These are phyloP conservation scores for Epichloe baconii DNA, from an alignment of 2,329 filamentous ascomycete species.

Conservation along the genomic window DNA sequence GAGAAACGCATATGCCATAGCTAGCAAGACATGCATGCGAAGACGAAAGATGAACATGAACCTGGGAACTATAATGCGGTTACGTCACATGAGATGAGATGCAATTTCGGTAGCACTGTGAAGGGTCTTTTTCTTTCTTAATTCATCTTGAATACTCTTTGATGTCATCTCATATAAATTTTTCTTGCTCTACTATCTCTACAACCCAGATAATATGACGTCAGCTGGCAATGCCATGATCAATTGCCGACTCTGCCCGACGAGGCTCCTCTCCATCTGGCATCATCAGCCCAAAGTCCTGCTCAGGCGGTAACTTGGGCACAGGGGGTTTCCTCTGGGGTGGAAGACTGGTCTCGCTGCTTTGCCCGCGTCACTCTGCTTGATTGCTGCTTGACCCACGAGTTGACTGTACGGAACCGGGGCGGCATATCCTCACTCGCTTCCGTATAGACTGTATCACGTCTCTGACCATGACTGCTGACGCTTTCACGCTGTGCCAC, in stretches of 20 bases:
- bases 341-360: slow-evolving; percentile 17
- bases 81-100: no score
- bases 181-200: neutral
- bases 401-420: slow-evolving; percentile 44
- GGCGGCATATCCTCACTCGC: slow-evolving; percentile 40
- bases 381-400: slow-evolving; percentile 54
- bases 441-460: slow-evolving; percentile 40
- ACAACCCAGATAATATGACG: neutral
- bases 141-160: neutral
- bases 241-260: slow-evolving; percentile 17
- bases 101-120: no score
- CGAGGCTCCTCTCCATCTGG: slow-evolving; percentile 35
- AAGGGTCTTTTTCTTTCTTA: neutral
- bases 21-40: neutral
- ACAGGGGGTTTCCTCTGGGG: slow-evolving; percentile 25
- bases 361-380: slow-evolving; percentile 37
- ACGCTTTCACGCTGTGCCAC: slow-evolving; percentile 5
- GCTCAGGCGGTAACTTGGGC: slow-evolving; percentile 30
- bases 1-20: neutral
- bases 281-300: slow-evolving; percentile 37
- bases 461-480: slow-evolving; percentile 8
- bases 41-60: no score
- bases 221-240: slow-evolving; percentile 10
- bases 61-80: no score
- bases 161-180: neutral